Evolutionary conservation across 768 basidiomycete species (phyloP).

Genomic region (Russula ochroleuca): DNA sequence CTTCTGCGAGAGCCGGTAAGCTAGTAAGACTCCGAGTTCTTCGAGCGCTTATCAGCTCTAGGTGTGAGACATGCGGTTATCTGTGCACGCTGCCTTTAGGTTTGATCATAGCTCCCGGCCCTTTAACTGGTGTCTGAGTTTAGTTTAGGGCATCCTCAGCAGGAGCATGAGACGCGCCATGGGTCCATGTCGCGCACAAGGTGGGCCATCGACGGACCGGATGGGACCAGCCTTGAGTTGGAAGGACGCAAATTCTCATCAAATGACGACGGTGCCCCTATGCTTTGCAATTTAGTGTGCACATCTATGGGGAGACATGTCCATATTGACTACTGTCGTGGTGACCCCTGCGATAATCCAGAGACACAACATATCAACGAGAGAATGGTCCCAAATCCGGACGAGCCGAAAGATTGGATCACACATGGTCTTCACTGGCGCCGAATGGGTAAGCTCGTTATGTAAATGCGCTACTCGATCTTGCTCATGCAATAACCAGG

Average conservation of each 20-base stretch:
- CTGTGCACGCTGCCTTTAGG: slow-evolving; percentile 55
- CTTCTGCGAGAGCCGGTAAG: slow-evolving; percentile 50
- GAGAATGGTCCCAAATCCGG: slow-evolving; percentile 45
- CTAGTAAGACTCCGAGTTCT: too few relatives aligned
- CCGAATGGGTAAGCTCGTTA: slow-evolving; percentile 44
- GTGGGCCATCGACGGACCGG: slow-evolving; percentile 54
- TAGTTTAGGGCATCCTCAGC: slow-evolving; percentile 50
- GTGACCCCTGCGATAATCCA: slow-evolving; percentile 40
- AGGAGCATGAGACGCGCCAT: slow-evolving; percentile 58
- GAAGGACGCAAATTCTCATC: slow-evolving; percentile 52
- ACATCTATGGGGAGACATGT: slow-evolving; percentile 52
- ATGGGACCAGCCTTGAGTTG: slow-evolving; percentile 48
- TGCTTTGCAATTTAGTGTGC: slow-evolving; percentile 62
- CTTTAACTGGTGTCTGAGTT: background rate
- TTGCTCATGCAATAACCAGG: slow-evolving; percentile 34
- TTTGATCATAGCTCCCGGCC: slow-evolving; percentile 28
- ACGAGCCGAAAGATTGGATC: slow-evolving; percentile 49
- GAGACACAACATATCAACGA: slow-evolving; percentile 46
- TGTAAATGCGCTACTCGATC: slow-evolving; percentile 12
- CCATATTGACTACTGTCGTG: slow-evolving; percentile 55
- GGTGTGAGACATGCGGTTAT: slow-evolving; percentile 55
- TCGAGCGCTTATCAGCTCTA: slow-evolving; percentile 28
- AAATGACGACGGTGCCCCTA: slow-evolving; percentile 55
- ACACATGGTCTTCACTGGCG: slow-evolving; percentile 55
- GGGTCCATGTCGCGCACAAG: slow-evolving; percentile 58